Conservation (phyloP, 192 early-diverging fungal genomes). For the Coemansia sp. region DNA sequence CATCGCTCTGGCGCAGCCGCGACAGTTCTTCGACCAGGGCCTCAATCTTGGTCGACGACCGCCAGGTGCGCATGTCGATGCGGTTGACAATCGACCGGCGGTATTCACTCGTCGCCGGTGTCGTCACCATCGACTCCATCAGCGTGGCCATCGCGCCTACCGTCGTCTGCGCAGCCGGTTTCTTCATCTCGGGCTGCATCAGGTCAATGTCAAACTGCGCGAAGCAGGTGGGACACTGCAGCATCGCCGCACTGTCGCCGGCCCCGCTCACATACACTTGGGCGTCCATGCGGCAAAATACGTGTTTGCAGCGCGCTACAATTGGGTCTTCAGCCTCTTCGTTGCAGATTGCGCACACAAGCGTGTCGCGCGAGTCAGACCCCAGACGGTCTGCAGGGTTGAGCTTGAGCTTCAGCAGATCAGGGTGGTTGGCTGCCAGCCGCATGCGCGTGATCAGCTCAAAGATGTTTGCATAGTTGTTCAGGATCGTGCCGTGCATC, state of each 20-base stretch:
- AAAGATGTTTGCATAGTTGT: constrained; percentile 94
- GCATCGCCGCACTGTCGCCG: constrained; percentile 13
- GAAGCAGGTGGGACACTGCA: constrained; percentile 82
- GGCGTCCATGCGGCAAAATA: constrained; percentile 87
- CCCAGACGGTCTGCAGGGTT: constrained; percentile 32
- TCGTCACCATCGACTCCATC: constrained; percentile 53
- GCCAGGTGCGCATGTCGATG: constrained; percentile 85
- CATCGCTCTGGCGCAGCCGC: constrained; percentile 64
- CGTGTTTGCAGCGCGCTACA: constrained; percentile 78
- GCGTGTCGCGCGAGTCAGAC: constrained; percentile 57
- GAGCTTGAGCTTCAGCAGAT: constrained; percentile 65
- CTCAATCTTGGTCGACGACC: constrained; percentile 92
- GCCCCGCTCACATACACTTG: constrained; percentile 55
- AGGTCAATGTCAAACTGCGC: constrained; percentile 73
- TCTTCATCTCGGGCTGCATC: constrained; percentile 53
- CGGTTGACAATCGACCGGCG: constrained; percentile 82
- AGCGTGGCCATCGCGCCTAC: constrained; percentile 13
- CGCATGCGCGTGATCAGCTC: constrained; percentile 86
- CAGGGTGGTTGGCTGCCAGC: constrained; percentile 88
- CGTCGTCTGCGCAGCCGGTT: not conserved
- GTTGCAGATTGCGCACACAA: constrained; percentile 84
- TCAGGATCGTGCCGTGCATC: constrained; percentile 75
- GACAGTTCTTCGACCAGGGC: constrained; percentile 88
- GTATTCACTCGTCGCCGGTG: constrained; percentile 55
- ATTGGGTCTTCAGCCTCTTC: constrained; percentile 89